Evolutionary conservation across 2,329 filamentous ascomycete genomes (phyloP), one percentile per base, ranked within the genome.

Genomic region (Huntiella savannae): DNA sequence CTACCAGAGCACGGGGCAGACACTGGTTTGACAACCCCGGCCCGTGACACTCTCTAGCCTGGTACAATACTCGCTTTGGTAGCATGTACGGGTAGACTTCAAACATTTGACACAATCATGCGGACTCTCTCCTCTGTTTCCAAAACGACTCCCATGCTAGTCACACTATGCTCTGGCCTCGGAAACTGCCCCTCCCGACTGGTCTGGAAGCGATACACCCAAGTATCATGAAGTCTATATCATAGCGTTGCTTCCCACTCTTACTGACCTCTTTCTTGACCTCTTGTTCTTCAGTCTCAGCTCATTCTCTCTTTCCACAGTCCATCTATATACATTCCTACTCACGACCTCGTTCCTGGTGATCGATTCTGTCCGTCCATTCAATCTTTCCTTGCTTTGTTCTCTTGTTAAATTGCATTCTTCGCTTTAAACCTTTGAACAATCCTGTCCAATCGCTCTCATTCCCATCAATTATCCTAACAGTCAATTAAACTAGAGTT

Each of bases 321-420:
- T 36, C 33, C 38, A 28, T 41, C 17, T 43, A 13, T 44, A 13
- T 39, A 33, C 19, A 43, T 49, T 44, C 43, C 39, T 49, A 33
- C 47, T 45, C 33, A 37, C 42, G 48, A 46, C 48, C 40, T 47
- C 40, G 48, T 43, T 50, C 48, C 48, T 50, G 45, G 46, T 46
- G 46, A 50, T 46, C 45, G 42, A 32, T 12, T 12, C 45, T 39
- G 46, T 47, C 49, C 42, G 16, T 50, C 38, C 45, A 44, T 46
- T 33, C 43, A 45, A 43, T 48, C 42, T 39, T 46, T 45, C 36
- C 15, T 12, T 39, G 15, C 35, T 40, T 51, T 49, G 40, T 48
- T 16, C 17, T 45, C 32, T 44, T 44, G 40, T 48, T 47, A 16
- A 43, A 43, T 43, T 43, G 40, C 28, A 43, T 49, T 50, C 40